Evolutionary conservation across 2,329 filamentous ascomycete species (phyloP), one percentile per base, ranked within the genome.

Genomic region (Hymenoscyphus infarciens): DNA sequence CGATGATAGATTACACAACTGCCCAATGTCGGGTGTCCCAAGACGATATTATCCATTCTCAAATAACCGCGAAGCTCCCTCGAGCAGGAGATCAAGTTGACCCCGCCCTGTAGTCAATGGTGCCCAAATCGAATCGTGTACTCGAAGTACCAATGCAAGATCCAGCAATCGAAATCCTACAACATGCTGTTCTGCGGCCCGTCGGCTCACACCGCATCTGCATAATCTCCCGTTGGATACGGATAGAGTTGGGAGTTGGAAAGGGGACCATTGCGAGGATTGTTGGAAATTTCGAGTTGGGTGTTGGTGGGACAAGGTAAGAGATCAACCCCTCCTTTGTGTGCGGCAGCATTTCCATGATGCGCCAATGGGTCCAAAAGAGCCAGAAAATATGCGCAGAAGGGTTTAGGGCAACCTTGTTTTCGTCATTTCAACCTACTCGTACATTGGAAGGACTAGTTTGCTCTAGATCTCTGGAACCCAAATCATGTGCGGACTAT

Each of bases 1-100:
- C 49, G 58, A 62, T 64, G 56, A 61, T 64, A 69, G 68, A 66
- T 63, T 61, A 61, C 63, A 25, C 31, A 29, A 45, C 19, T 38
- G 29, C 56, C 29, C n/a, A 22, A 49, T 49, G 19, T 22, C 5
- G 31, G 11, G 35, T 22, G 7, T 3, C 52, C 38, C 5, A 38
- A 19, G 3, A 27, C 7, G 25, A 49, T 49, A 49, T 49, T 49
- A 49, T 10, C 42, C 42, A 49, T 49, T 49, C 19, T 11, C 42
- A 22, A 49, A 49, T 49, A 22, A 19, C 42, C 42, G 19, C 42
- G n/a, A 49, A 3, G 8, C 33, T 4, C 25, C n/a, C 7, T 22
- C 19, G 7, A 22, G 19, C 7, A 22, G 42, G 42, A 22, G 19
- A 22, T 3, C 8, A 2, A 49, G n/a, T 2, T 25, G 6, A 49